Conservation (phyloP, 441 rosid species). For the Euphorbia schlechtendalii region DNA sequence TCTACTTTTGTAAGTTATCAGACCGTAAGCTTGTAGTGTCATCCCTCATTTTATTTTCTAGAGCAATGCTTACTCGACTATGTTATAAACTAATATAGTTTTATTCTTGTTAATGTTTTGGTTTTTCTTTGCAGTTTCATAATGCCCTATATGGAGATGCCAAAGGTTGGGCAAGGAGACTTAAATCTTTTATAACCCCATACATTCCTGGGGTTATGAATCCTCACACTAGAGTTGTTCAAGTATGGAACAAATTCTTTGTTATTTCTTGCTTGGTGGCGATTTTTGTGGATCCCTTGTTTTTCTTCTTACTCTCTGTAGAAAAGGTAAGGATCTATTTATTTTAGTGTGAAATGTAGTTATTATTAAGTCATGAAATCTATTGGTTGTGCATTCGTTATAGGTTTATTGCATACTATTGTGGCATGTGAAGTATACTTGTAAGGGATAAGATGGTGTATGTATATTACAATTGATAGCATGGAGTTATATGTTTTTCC, state of each 20-base stretch:
- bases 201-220: constrained; percentile 67
- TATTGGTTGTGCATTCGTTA: background rate
- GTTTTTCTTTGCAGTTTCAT: constrained; percentile 43
- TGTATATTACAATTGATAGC: too few species aligned
- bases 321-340: constrained; percentile 34
- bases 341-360: too few species aligned
- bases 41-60: background rate
- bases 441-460: background rate
- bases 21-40: background rate
- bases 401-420: background rate
- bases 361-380: background rate
- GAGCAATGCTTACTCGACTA: background rate
- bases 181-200: constrained; percentile 29
- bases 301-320: constrained; percentile 58
- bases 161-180: constrained; percentile 70
- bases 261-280: constrained; percentile 69
- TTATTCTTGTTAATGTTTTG: constrained; percentile 12
- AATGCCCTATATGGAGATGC: constrained; percentile 70
- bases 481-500: background rate
- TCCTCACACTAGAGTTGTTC: constrained; percentile 69
- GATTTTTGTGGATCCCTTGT: constrained; percentile 74
- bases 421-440: background rate
- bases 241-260: constrained; percentile 62
- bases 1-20: background rate
- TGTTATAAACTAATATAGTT: constrained; percentile 8